A percentile compares a stretch with the other conserved stretches of the same genome.
Conservation (phyloP, 805 yeast species). For the Saturnispora kantuleensis region DNA sequence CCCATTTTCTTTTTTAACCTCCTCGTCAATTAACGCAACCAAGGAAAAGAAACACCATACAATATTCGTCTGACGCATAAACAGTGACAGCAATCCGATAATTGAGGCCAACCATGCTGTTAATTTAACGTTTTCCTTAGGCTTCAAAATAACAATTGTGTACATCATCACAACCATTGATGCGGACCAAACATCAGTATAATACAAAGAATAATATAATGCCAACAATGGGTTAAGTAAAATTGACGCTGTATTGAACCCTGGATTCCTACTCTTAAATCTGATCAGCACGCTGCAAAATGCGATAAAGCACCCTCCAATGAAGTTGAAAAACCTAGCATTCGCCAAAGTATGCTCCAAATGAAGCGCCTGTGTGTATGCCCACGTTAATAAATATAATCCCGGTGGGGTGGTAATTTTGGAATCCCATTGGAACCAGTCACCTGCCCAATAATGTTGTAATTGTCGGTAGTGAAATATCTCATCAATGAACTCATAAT, state of each 20-base stretch:
- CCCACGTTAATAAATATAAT: conserved; percentile 43
- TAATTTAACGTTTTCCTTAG: conserved; percentile 13
- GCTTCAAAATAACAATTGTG: conserved; percentile 32
- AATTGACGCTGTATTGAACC: conserved; percentile 23
- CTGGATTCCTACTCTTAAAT: conserved; percentile 8
- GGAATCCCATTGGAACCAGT: conserved; percentile 66
- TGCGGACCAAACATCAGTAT: conserved; percentile 92
- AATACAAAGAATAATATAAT: conserved; percentile 67
- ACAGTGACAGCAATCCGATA: conserved; percentile 52
- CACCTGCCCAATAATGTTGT: conserved; percentile 48
- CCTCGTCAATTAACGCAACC: conserved; percentile 43
- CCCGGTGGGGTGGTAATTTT: conserved; percentile 98
- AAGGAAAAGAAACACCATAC: conserved; percentile 68
- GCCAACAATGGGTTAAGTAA: conserved; percentile 60
- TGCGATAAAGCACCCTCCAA: conserved; percentile 49
- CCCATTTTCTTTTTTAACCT: conserved; percentile 27
- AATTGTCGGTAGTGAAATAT: conserved; percentile 80
- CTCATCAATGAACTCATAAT: conserved; percentile 55
- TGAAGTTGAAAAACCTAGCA: conserved; percentile 48
- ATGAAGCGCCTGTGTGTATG: conserved; percentile 25
- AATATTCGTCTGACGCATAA: conserved; percentile 86
- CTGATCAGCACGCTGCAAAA: conserved; percentile 15
- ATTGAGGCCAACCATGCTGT: conserved; percentile 36
- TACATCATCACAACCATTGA: conserved; percentile 51
- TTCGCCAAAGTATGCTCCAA: conserved; percentile 28